A percentile compares a stretch with the other conserved stretches of the same genome.
phyloP scores from a whole-genome alignment of 306 rosid species.

The Ziziphus jujuba region DNA sequence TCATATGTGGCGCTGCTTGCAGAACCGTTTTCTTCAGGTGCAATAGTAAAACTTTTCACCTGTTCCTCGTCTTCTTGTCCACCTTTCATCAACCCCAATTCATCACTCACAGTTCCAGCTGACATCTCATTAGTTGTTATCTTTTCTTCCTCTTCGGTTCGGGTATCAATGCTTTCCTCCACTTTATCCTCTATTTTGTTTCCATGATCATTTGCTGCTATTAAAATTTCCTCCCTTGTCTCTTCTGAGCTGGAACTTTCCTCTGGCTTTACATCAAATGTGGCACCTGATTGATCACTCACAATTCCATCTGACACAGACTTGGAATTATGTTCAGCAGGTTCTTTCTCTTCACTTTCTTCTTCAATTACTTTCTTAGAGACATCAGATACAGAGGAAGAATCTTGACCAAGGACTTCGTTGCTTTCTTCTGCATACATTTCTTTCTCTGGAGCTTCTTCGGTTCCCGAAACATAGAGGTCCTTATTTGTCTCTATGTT shows the following conservation, averaged over 20 bases:
- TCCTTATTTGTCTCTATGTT: constrained; percentile 14
- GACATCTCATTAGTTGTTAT: too few relatives aligned
- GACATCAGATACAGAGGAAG: neutral
- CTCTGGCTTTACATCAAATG: too few relatives aligned
- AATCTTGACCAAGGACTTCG: neutral
- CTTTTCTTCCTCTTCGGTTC: too few relatives aligned
- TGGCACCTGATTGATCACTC: constrained; percentile 10
- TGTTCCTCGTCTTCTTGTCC: constrained; percentile 16
- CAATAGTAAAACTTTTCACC: constrained; percentile 1
- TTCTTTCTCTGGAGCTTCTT: constrained; percentile 13
- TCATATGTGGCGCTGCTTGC: neutral
- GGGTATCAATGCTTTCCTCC: too few relatives aligned
- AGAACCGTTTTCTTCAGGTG: constrained; percentile 4
- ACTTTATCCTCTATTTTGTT: too few relatives aligned
- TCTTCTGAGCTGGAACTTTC: too few relatives aligned
- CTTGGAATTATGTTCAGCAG: neutral
- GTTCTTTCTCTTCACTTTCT: neutral
- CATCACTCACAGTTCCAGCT: neutral
- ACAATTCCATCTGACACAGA: neutral
- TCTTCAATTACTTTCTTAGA: constrained; percentile 1
- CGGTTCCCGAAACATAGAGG: constrained; percentile 3
- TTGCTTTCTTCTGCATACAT: neutral
- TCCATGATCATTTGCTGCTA: too few relatives aligned
- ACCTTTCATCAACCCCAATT: constrained; percentile 16
- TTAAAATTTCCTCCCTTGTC: too few relatives aligned